A percentile compares a stretch with the other conserved stretches of the same genome.
Conservation (phyloP, 257 asterid species). For the Schizonepeta tenuifolia region DNA sequence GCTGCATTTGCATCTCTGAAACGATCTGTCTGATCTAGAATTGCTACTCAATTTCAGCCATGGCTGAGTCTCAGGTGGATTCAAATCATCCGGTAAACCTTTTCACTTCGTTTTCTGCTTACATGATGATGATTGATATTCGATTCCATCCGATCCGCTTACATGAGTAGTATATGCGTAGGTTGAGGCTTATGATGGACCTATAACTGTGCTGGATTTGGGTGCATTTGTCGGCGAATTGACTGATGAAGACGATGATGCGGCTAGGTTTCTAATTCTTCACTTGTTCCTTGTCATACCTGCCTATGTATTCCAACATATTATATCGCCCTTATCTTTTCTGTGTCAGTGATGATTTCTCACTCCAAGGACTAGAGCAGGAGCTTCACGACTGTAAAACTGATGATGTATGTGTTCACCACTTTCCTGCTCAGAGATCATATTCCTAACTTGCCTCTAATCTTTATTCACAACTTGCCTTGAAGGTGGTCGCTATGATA, state of each 20-base stretch:
- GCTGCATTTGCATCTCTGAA: background rate
- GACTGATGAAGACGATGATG: conserved; percentile 75
- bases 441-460: conserved; percentile 10
- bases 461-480: conserved; percentile 21
- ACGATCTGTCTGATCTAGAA: too few relatives aligned
- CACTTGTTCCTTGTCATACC: background rate
- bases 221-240: conserved; percentile 81
- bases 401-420: conserved; percentile 69
- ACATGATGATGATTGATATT: too few relatives aligned
- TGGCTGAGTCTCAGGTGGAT: conserved; percentile 35
- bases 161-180: conserved; percentile 14
- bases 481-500: conserved; percentile 89
- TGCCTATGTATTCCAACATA: too few relatives aligned
- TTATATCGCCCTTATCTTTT: background rate
- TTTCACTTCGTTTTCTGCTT: background rate
- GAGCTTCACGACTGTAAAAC: conserved; percentile 91
- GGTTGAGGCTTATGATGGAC: conserved; percentile 44
- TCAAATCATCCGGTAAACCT: conserved; percentile 38
- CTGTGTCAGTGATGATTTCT: conserved; percentile 72
- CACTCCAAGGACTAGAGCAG: conserved; percentile 90
- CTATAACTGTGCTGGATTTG: conserved; percentile 54
- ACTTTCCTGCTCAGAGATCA: conserved; percentile 16
- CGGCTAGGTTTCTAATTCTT: conserved; percentile 53
- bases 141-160: background rate
- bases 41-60: background rate